A percentile compares a stretch with the other conserved stretches of the same genome.
These are phyloP conservation scores for Fonsecaea erecta DNA, from an alignment of 2,329 filamentous ascomycete genomes.

Conservation along the genomic window DNA sequence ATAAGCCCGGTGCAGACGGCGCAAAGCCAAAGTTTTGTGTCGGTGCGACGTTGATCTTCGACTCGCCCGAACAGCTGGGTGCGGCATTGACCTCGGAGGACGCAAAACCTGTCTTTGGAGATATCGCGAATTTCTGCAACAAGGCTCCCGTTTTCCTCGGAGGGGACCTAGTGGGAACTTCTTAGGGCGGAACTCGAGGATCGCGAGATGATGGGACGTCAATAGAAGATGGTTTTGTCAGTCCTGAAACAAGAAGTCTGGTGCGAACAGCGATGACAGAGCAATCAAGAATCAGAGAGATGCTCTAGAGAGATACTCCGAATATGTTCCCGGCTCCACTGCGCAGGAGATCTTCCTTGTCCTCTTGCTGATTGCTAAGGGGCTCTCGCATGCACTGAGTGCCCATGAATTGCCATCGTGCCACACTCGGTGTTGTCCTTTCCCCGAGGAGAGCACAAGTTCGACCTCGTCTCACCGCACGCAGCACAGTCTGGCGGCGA, in stretches of 20 bases:
- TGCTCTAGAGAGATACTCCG: background rate
- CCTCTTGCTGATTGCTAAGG: background rate
- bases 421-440: no score
- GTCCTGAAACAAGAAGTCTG: background rate
- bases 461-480: no score
- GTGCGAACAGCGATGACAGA: background rate
- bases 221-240: background rate
- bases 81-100: slow-evolving; percentile 22
- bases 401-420: no score
- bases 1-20: slow-evolving; percentile 25
- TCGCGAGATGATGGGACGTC: background rate
- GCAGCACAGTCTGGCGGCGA: no score
- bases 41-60: slow-evolving; percentile 26
- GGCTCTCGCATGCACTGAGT: background rate
- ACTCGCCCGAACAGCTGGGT: slow-evolving; percentile 25
- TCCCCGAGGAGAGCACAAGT: no score
- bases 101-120: slow-evolving; percentile 24
- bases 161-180: slow-evolving; percentile 20
- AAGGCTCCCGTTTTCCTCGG: slow-evolving; percentile 24
- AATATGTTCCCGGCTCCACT: background rate
- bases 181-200: background rate
- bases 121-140: slow-evolving; percentile 32
- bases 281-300: background rate
- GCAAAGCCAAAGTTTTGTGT: slow-evolving; percentile 22
- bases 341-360: background rate